Conservation (phyloP, 2,329 filamentous ascomycete genomes). For the Fusarium musae region DNA sequence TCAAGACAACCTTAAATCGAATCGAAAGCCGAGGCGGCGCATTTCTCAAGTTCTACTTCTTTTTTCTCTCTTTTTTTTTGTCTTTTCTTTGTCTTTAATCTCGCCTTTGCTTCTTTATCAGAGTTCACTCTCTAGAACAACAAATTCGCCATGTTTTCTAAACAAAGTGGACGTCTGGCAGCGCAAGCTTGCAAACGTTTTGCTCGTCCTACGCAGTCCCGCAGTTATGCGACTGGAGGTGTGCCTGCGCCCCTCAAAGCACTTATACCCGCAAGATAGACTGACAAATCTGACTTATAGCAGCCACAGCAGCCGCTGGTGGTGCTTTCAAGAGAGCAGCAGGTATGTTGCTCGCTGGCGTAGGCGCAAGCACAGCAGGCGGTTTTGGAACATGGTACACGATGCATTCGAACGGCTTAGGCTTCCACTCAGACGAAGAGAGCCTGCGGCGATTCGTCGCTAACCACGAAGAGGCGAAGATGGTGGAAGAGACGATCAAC, state of each 20-base stretch:
- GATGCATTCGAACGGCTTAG: conserved; percentile 50
- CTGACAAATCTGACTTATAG: conserved; percentile 23
- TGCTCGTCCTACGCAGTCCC: conserved; percentile 30
- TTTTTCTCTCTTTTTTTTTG: background rate
- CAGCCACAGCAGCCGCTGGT: conserved; percentile 28
- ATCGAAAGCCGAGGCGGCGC: conserved; percentile 22
- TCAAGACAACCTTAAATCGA: conserved; percentile 25
- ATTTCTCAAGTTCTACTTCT: background rate
- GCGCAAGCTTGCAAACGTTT: conserved; percentile 40
- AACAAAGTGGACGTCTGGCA: conserved; percentile 39
- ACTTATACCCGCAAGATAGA: conserved; percentile 11
- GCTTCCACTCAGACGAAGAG: conserved; percentile 71
- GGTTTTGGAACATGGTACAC: conserved; percentile 52
- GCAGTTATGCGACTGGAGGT: conserved; percentile 45
- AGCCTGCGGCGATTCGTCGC: conserved; percentile 74
- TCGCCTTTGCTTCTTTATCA: background rate
- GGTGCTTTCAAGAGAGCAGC: conserved; percentile 40
- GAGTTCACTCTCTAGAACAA: background rate
- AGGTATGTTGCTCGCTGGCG: conserved; percentile 44
- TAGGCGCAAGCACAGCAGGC: conserved; percentile 47
- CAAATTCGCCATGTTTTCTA: conserved; percentile 36
- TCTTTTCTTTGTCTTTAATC: background rate
- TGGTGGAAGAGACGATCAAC: conserved; percentile 79
- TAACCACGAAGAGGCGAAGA: conserved; percentile 61
- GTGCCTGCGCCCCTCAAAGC: conserved; percentile 14